Conservation (phyloP, 2,329 filamentous ascomycete species). For the Endocalyx cinctus region DNA sequence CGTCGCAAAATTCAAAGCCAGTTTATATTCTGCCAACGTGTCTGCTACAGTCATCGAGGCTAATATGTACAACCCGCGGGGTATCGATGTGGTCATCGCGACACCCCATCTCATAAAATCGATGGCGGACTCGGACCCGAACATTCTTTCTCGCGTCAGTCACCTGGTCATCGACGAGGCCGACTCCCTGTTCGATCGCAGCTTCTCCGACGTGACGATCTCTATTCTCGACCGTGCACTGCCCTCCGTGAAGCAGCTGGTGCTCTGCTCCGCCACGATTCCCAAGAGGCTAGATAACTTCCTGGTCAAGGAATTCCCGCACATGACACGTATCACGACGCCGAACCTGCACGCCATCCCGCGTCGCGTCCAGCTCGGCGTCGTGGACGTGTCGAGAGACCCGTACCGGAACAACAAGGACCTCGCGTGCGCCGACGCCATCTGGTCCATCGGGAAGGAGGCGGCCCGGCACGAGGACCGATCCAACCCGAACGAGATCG, state of each 20-base stretch:
- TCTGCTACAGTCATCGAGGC: constrained; percentile 76
- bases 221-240: constrained; percentile 76
- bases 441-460: constrained; percentile 88
- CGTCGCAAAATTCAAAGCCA: constrained; percentile 79
- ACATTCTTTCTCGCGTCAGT: constrained; percentile 84
- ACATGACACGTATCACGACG: constrained; percentile 81
- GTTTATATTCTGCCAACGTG: constrained; percentile 73
- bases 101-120: constrained; percentile 87
- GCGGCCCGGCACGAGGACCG: constrained; percentile 52
- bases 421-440: constrained; percentile 88
- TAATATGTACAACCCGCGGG: constrained; percentile 72
- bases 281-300: constrained; percentile 83
- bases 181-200: constrained; percentile 90
- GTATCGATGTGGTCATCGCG: constrained; percentile 79
- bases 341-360: constrained; percentile 96
- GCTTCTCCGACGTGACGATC: constrained; percentile 79
- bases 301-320: constrained; percentile 75
- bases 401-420: constrained; percentile 91
- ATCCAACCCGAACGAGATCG: constrained; percentile 48
- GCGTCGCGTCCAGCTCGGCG: constrained; percentile 85
- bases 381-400: constrained; percentile 87
- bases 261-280: constrained; percentile 95
- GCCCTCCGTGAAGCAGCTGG: constrained; percentile 77
- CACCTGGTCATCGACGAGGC: constrained; percentile 93
- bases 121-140: constrained; percentile 84